Conservation (phyloP, 495 filamentous ascomycete species). For the Parmelia sp. region DNA sequence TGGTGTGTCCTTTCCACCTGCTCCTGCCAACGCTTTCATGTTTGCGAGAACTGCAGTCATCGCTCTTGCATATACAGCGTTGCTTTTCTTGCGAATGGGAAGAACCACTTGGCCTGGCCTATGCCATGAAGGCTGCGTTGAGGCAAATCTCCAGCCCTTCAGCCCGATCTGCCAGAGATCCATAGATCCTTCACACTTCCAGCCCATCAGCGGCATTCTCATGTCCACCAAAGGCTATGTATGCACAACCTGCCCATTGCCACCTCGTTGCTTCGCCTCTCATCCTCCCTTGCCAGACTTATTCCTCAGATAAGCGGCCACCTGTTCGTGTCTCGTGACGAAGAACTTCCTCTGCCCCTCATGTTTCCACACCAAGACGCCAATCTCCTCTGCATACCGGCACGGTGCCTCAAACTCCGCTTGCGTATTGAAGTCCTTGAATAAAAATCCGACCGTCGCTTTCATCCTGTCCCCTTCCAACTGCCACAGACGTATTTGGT, state of each 20-base stretch:
- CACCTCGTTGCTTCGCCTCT: neutral
- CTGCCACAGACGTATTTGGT: conserved; percentile 97
- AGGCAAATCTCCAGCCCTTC: neutral
- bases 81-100: neutral
- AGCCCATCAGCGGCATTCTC: neutral
- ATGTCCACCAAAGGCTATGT: neutral
- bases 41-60: neutral
- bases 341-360: conserved; percentile 77
- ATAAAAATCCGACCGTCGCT: conserved; percentile 72
- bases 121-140: neutral
- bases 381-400: conserved; percentile 81
- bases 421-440: conserved; percentile 74
- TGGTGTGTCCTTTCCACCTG: neutral
- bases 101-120: too few species aligned
- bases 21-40: neutral
- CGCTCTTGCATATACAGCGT: neutral
- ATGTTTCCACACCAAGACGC: conserved; percentile 83
- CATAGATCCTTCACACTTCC: neutral
- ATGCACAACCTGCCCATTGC: too few species aligned
- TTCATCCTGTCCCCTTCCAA: conserved; percentile 91
- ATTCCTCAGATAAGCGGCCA: conserved; percentile 67
- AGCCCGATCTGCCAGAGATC: neutral
- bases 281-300: conserved; percentile 9
- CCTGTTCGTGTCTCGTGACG: conserved; percentile 76
- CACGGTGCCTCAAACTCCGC: conserved; percentile 71